phyloP scores from a whole-genome alignment of 1,284 basidiomycete genomes.

The Malassezia slooffiae region DNA sequence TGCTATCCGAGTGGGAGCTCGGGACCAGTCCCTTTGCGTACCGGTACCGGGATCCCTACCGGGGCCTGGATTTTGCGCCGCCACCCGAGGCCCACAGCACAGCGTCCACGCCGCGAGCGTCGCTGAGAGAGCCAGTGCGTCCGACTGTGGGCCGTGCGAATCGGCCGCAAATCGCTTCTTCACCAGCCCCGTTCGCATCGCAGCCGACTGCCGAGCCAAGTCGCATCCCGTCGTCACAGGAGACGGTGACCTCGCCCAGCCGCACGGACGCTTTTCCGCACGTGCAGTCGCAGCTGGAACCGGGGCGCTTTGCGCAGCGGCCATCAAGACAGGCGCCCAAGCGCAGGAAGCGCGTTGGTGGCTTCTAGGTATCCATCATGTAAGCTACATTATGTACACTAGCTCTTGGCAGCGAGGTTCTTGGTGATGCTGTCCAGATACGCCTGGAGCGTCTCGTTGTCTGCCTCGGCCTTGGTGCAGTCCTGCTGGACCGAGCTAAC shows the following conservation, averaged over 20 bases:
- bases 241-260: no score
- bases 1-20: constrained; percentile 10
- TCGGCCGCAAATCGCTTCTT: background rate
- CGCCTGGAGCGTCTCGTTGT: constrained; percentile 45
- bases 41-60: constrained; percentile 7
- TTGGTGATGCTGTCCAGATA: constrained; percentile 46
- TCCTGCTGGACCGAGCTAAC: constrained; percentile 35
- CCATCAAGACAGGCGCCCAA: background rate
- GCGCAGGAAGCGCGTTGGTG: constrained; percentile 12
- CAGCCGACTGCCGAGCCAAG: background rate
- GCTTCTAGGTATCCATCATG: constrained; percentile 3
- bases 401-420: constrained; percentile 36
- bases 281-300: constrained; percentile 9
- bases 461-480: constrained; percentile 39
- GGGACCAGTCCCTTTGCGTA: background rate
- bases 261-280: no score
- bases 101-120: background rate
- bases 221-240: no score
- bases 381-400: background rate
- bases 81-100: background rate
- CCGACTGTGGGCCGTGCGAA: background rate
- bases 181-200: background rate
- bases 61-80: constrained; percentile 1
- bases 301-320: constrained; percentile 10
- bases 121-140: constrained; percentile 2